phyloP scores from a whole-genome alignment of 306 rosid species.

The Clitoria ternatea region DNA sequence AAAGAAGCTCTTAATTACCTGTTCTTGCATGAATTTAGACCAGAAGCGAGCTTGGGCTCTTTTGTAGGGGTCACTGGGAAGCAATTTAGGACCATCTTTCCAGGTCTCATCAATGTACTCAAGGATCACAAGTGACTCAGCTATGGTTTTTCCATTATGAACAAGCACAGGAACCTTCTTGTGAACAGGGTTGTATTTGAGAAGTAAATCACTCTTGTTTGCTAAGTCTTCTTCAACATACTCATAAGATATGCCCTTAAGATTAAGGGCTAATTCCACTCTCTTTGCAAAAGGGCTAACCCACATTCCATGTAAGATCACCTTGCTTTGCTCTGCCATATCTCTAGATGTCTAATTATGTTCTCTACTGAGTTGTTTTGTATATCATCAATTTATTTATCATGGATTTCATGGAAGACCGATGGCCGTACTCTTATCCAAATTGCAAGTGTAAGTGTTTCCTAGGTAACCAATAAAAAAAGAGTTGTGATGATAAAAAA shows the following conservation, averaged over 20 bases:
- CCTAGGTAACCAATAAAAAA: no score
- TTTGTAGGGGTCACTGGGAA: conserved; percentile 22
- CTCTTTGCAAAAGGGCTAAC: conserved; percentile 18
- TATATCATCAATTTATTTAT: no score
- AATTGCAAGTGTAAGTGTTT: no score
- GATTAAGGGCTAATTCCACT: conserved; percentile 24
- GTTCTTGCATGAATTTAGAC: background rate
- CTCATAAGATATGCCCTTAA: conserved; percentile 30
- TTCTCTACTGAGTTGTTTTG: no score
- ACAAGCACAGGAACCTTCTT: conserved; percentile 28
- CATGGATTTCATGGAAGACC: no score
- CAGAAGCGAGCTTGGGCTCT: conserved; percentile 18
- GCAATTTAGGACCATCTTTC: conserved; percentile 19
- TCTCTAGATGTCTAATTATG: no score
- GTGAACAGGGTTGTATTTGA: conserved; percentile 26
- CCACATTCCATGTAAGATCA: conserved; percentile 30
- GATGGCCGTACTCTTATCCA: no score
- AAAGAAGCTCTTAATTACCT: no score
- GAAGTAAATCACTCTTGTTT: conserved; percentile 28
- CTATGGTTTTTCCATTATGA: conserved; percentile 21
- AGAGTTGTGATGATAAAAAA: no score
- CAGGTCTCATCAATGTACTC: conserved; percentile 31
- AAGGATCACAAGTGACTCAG: conserved; percentile 9
- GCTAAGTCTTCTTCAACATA: background rate
- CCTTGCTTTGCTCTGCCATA: conserved; percentile 14